These are phyloP conservation scores for Epipyxis sp. DNA, from an alignment of 108 stramenopile species.

Conservation along the genomic window DNA sequence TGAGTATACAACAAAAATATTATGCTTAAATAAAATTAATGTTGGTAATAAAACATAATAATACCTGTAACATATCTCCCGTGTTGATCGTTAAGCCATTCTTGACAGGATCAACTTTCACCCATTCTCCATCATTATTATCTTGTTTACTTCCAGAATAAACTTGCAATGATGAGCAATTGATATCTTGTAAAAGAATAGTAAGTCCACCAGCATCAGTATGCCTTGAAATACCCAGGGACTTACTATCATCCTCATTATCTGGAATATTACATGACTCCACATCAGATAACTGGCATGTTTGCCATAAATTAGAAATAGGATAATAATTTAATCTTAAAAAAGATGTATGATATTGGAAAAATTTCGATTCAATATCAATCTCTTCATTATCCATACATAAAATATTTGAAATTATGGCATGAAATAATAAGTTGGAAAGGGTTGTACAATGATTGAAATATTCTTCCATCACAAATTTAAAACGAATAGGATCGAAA, in stretches of 20 bases:
- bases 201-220: constrained; percentile 18
- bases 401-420: not conserved
- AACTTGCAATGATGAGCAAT: not conserved
- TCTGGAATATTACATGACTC: not conserved
- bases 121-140: constrained; percentile 20
- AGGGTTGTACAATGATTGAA: not conserved
- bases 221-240: not conserved
- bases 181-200: not conserved
- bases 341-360: not conserved
- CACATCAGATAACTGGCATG: no score
- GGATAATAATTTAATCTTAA: constrained; percentile 21
- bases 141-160: constrained; percentile 3
- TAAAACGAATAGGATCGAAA: not conserved
- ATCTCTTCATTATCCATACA: not conserved
- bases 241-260: not conserved
- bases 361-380: not conserved
- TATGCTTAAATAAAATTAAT: no score
- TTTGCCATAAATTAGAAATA: no score
- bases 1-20: no score
- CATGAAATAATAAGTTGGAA: not conserved
- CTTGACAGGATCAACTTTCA: not conserved
- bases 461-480: not conserved
- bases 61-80: constrained; percentile 10
- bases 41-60: no score
- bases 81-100: not conserved